Percentiles rank a stretch among this genome's conserved stretches.
These are phyloP conservation scores for Hirschfeldia incana DNA, from an alignment of 345 rosid species.

Conservation along the genomic window DNA sequence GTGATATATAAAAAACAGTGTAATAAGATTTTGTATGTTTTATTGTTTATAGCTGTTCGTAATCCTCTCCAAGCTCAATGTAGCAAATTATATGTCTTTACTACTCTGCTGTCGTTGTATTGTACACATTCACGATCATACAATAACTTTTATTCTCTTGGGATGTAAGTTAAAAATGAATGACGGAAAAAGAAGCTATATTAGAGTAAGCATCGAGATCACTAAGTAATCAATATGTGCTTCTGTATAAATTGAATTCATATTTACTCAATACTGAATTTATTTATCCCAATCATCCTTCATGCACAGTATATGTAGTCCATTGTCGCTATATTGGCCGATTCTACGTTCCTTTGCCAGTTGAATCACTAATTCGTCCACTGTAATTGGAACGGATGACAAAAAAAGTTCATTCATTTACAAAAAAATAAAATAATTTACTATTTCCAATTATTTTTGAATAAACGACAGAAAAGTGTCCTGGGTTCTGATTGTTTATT, in stretches of 20 bases:
- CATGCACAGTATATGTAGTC: not conserved
- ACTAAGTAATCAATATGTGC: not conserved
- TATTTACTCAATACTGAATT: not conserved
- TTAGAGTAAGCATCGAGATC: not conserved
- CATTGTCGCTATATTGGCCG: not conserved
- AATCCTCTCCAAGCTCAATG: not conserved
- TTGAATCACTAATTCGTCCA: not conserved
- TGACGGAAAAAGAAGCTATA: not conserved
- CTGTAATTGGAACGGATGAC: not conserved
- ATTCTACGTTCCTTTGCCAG: not conserved
- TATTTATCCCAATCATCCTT: not conserved
- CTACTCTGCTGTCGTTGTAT: not conserved
- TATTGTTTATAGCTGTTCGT: not conserved
- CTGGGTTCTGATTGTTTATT: constrained; percentile 1
- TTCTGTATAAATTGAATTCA: not conserved
- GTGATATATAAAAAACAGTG: not conserved
- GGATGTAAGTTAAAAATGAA: not conserved
- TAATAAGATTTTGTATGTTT: not conserved
- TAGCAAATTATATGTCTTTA: not conserved
- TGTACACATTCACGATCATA: not conserved
- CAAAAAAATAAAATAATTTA: not conserved
- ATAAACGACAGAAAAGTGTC: not conserved
- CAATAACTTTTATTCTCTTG: not conserved
- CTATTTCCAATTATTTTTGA: not conserved
- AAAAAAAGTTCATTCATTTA: not conserved